Evolutionary conservation across 108 stramenopile species (phyloP), one percentile per base, ranked within the genome.

Genomic region (Pseudonitzschia multiseries): DNA sequence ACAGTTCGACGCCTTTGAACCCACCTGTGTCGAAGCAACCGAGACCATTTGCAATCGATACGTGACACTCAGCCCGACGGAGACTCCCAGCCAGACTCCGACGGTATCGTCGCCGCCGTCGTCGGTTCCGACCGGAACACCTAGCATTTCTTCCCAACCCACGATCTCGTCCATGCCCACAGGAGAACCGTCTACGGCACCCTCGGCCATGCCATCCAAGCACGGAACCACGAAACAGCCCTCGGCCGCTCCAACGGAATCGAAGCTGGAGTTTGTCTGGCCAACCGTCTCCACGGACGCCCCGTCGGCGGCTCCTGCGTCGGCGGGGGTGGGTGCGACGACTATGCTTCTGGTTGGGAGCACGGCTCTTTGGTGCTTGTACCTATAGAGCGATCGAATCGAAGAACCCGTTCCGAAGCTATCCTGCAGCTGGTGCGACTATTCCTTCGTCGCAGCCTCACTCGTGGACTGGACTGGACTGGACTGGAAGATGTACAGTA

Each of bases 1-100:
- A 36, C 75, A 76, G 42, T 77, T 84, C 52, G 75, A 80, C 8
- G 40, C 44, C 14, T 78, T 78, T 50, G 41, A 42, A 18, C 83
- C 83, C 46, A 66, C 51, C 4, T 83, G 82, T 54, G 69, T 43
- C 22, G 65, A 31, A 2, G 62, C 63, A 20, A 64, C 31, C 18
- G 41, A 51, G n/a, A 46, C 13, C 27, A 21, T 9, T 21, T 77
- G 77, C 43, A 13, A 41, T 12, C 53, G 71, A 24, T 72, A 62
- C 21, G 63, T 28, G 18, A 73, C 79, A 0, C 36, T 50, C 22
- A 43, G 66, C 29, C 79, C 79, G 13, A 79, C 69, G 1, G 53
- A 13, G 17, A 33, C 22, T 2, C 76, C 76, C 20, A 48, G 48
- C 56, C 68, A 62, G 18, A 53, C 67, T 21, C 28, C 42, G 15